Conservation (phyloP, 495 filamentous ascomycete species). For the Aspergillus egyptiacus region DNA sequence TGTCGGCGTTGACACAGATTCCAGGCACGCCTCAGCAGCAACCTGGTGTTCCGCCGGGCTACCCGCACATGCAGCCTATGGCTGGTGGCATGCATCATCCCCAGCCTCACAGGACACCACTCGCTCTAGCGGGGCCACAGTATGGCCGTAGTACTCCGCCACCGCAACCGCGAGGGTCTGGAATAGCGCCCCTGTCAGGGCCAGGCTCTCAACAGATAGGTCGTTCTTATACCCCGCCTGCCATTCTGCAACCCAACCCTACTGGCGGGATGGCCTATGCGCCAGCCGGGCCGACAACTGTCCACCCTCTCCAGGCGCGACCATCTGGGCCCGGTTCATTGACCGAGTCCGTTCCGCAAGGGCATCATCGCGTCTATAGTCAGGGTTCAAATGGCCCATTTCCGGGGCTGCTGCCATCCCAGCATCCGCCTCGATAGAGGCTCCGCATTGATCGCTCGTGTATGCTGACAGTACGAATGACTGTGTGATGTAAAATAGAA, state of each 20-base stretch:
- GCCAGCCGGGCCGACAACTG: constrained; percentile 17
- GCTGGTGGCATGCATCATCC: constrained; percentile 36
- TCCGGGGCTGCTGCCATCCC: constrained; percentile 25
- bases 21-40: constrained; percentile 16
- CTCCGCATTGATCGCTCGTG: too few relatives aligned
- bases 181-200: constrained; percentile 16
- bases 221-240: constrained; percentile 39
- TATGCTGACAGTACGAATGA: too few relatives aligned
- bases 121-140: constrained; percentile 27
- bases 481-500: constrained; percentile 12
- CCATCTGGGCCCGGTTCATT: constrained; percentile 26
- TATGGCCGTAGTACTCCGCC: constrained; percentile 39
- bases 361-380: constrained; percentile 41
- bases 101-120: constrained; percentile 28
- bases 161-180: constrained; percentile 27
- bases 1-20: constrained; percentile 21
- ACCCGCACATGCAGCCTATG: constrained; percentile 41
- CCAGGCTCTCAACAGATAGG: constrained; percentile 30
- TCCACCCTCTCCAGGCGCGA: constrained; percentile 31
- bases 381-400: constrained; percentile 32
- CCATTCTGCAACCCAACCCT: constrained; percentile 29
- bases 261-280: constrained; percentile 31
- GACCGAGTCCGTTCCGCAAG: constrained; percentile 19
- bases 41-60: constrained; percentile 23
- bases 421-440: constrained; percentile 30